These are phyloP conservation scores for Oldenlandia corymbosa DNA, from an alignment of 257 asterid genomes.

Conservation along the genomic window DNA sequence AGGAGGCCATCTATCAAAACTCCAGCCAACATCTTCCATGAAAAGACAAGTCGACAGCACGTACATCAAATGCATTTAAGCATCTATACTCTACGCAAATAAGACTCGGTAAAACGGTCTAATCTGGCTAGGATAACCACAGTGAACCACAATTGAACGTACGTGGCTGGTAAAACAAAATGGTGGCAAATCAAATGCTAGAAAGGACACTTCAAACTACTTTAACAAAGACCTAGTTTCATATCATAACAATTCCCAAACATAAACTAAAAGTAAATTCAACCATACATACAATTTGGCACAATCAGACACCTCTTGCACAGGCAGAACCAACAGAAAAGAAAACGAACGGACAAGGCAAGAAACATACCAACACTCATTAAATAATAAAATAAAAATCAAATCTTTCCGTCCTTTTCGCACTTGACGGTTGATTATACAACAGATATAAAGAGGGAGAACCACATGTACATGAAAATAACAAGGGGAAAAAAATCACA, in stretches of 20 bases:
- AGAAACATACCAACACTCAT: neutral
- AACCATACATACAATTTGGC: neutral
- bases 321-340: neutral
- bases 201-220: neutral
- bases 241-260: neutral
- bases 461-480: neutral
- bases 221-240: neutral
- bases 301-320: neutral
- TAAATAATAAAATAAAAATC: neutral
- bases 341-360: too few species aligned
- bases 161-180: neutral
- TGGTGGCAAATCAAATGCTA: neutral
- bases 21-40: neutral
- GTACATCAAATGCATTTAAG: neutral
- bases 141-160: neutral
- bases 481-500: neutral
- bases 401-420: neutral
- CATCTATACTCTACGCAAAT: neutral
- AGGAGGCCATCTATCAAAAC: neutral
- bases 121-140: neutral
- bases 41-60: neutral
- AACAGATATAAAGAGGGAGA: neutral
- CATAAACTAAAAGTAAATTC: neutral
- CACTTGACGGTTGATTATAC: neutral
- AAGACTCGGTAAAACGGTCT: neutral